A percentile compares a stretch with the other conserved stretches of the same genome.
Evolutionary conservation across 352 stramenopile species (phyloP).

Genomic region (Pythium rhizo-oryzae): DNA sequence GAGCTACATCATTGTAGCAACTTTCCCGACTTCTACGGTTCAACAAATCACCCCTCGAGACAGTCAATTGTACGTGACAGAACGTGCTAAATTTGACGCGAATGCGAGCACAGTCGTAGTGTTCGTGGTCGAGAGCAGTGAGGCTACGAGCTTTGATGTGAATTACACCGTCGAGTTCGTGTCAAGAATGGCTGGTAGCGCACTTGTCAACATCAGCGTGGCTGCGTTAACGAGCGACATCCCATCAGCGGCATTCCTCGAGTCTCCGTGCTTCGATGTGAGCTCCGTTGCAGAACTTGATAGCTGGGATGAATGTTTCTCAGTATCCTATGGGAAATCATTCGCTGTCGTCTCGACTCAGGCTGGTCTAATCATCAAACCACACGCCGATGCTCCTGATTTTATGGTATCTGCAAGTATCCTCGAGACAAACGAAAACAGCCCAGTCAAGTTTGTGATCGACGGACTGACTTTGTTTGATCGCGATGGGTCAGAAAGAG

Average conservation of each 20-base stretch:
- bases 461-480: slow-evolving; percentile 10
- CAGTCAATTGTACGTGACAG: not conserved
- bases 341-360: not conserved
- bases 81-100: not conserved
- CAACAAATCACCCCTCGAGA: not conserved
- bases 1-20: slow-evolving; percentile 1
- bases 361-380: not conserved
- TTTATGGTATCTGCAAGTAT: not conserved
- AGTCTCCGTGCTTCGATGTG: slow-evolving; percentile 7
- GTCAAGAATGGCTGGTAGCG: slow-evolving; percentile 4
- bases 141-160: no score
- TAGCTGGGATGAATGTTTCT: slow-evolving; percentile 5
- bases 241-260: not conserved
- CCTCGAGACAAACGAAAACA: slow-evolving; percentile 8
- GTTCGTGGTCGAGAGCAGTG: not conserved
- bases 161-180: not conserved
- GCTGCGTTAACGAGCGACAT: slow-evolving; percentile 15
- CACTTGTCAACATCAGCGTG: slow-evolving; percentile 11
- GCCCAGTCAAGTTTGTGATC: not conserved
- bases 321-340: slow-evolving; percentile 12
- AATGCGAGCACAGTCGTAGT: not conserved
- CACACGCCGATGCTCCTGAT: not conserved
- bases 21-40: slow-evolving; percentile 1
- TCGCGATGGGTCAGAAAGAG: slow-evolving; percentile 25
- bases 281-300: no score